Base-by-base conservation (phyloP, 768 basidiomycete genomes). In the Kockovaella imperatae region DNA sequence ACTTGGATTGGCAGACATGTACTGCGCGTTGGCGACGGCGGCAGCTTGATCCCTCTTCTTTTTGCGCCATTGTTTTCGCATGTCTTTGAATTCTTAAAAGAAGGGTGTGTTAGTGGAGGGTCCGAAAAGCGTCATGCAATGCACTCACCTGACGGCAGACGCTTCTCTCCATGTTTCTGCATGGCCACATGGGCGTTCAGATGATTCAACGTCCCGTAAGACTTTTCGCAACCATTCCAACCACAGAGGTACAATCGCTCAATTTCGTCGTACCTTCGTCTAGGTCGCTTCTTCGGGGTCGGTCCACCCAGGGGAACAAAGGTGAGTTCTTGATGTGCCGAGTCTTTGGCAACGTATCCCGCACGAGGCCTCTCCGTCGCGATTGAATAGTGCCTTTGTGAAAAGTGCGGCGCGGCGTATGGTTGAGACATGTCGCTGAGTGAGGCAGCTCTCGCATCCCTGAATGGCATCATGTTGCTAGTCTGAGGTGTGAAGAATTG, bases 111-210 rank as follows among this genome's bases (percentile, higher is more conserved):
- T 52, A 52, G 51, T 52, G 29, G 44, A 54, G 28, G 57, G 59
- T 30, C 24, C 35, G 25, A 36, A 51, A 5, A 29, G 40, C 34
- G 23, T 29, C 40, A 52, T 43, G 45, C 49, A 31, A 39, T 7
- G n/a, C 42, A 74, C 85, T 73, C 62, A 93, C 93, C 91, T 47
- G 80, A 80, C 11, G 93, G 93, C 68, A 80, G 84, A 47, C 91
- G 80, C 74, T 93, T 96, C 14, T 76, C 47, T 35, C 93, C 93
- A 68, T 99, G 93, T 71, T 86, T 86, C 71, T 96, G 93, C 87
- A 95, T 95, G n/a, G 83, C 84, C 49, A 96, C 88, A 70, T 99
- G 93, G 25, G 90, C 89, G 68, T 99, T 99, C 52, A 99, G 77
- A 72, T 99, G 93, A 68, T 99, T 96, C 41, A 96, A 77, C 3